Percentiles rank a stretch among this genome's conserved stretches.
phyloP scores from a whole-genome alignment of 495 filamentous ascomycete species.

The Trichoderma parareesei region DNA sequence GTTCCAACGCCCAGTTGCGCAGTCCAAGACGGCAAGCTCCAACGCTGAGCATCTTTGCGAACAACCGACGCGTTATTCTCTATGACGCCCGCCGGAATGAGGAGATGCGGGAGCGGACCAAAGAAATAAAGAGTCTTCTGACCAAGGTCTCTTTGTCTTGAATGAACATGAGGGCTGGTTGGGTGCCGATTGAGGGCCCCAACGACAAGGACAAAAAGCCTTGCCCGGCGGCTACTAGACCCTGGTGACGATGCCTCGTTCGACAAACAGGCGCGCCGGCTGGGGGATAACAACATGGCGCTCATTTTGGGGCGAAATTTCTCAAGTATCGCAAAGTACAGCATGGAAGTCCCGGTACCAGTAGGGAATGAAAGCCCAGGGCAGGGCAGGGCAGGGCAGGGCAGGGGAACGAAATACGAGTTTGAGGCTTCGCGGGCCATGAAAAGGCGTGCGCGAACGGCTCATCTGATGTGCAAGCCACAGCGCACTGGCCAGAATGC shows the following conservation, averaged over 20 bases:
- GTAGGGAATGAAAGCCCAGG: too few relatives aligned
- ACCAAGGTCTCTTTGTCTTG: too few relatives aligned
- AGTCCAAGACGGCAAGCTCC: slow-evolving; percentile 1
- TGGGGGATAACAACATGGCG: neutral
- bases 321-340: too few relatives aligned
- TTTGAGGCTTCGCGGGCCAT: too few relatives aligned
- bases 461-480: too few relatives aligned
- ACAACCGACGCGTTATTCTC: neutral
- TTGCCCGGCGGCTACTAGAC: slow-evolving; percentile 2
- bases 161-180: too few relatives aligned
- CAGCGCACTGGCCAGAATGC: too few relatives aligned
- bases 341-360: too few relatives aligned
- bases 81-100: neutral
- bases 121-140: too few relatives aligned
- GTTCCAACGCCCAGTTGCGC: neutral
- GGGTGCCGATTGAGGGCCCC: neutral
- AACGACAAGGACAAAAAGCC: neutral
- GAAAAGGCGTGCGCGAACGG: too few relatives aligned
- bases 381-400: too few relatives aligned
- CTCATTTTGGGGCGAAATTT: neutral
- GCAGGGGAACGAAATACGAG: too few relatives aligned
- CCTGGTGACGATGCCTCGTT: neutral
- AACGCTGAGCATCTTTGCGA: neutral
- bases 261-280: slow-evolving; percentile 1
- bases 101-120: neutral